Evolutionary conservation across 345 rosid species (phyloP).

Genomic region (Bruguiera parviflora): DNA sequence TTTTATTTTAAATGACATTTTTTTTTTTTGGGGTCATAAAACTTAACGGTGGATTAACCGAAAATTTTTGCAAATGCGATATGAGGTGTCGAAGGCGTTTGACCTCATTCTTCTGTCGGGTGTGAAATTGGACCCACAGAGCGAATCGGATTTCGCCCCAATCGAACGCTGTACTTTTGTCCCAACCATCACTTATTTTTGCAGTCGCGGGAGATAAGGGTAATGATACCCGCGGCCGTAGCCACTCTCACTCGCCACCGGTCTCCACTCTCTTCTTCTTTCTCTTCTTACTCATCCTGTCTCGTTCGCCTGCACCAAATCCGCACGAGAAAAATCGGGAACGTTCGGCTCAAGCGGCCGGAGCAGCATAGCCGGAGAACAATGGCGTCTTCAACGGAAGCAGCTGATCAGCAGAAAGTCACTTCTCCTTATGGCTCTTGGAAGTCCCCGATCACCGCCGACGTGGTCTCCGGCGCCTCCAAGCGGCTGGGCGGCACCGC

Average conservation of each 20-base stretch:
- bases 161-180: too few species aligned
- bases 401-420: conserved; percentile 22
- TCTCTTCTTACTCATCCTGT: background rate
- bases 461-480: conserved; percentile 74
- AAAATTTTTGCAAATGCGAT: too few species aligned
- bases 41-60: too few species aligned
- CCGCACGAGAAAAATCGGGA: background rate
- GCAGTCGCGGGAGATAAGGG: too few species aligned
- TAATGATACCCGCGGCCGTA: conserved; percentile 29
- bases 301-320: conserved; percentile 1
- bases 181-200: too few species aligned
- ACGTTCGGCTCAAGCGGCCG: conserved; percentile 10
- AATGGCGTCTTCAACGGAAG: conserved; percentile 51
- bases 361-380: conserved; percentile 4
- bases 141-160: too few species aligned
- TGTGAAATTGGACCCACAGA: too few species aligned
- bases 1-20: too few species aligned
- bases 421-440: conserved; percentile 87
- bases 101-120: too few species aligned
- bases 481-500: conserved; percentile 77
- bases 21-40: too few species aligned
- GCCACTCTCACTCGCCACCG: conserved; percentile 33
- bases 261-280: conserved; percentile 4
- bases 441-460: conserved; percentile 92
- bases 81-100: too few species aligned